phyloP scores from a whole-genome alignment of 2,329 filamentous ascomycete species.

The Calcarisporium arbuscula region DNA sequence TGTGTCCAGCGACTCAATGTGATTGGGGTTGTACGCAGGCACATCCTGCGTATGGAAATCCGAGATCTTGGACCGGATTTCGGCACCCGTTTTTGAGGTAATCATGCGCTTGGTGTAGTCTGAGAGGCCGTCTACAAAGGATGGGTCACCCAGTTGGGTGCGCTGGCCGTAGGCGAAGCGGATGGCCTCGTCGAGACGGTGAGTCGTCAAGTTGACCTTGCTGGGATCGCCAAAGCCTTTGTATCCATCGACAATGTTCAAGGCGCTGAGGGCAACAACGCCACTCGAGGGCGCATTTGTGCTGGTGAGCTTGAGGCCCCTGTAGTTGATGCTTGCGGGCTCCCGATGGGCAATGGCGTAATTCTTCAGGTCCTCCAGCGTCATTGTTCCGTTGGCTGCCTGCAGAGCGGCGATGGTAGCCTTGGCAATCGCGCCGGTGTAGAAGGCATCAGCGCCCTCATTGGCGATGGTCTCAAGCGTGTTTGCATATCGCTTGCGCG shows the following conservation, averaged over 20 bases:
- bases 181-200: constrained; percentile 77
- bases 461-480: constrained; percentile 65
- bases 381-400: constrained; percentile 68
- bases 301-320: constrained; percentile 62
- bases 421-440: constrained; percentile 61
- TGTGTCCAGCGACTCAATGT: constrained; percentile 47
- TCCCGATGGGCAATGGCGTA: constrained; percentile 63
- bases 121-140: constrained; percentile 56
- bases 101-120: constrained; percentile 59
- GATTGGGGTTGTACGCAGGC: constrained; percentile 37
- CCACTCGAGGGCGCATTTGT: constrained; percentile 69
- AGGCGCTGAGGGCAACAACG: constrained; percentile 60
- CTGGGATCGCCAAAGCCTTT: constrained; percentile 51
- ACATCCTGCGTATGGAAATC: constrained; percentile 31
- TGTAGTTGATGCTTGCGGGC: constrained; percentile 55
- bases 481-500: constrained; percentile 65
- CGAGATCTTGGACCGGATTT: constrained; percentile 40
- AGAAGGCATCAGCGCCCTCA: constrained; percentile 62
- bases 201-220: constrained; percentile 57
- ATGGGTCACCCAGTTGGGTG: constrained; percentile 68
- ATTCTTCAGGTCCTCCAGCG: constrained; percentile 61
- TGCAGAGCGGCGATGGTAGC: constrained; percentile 62
- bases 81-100: constrained; percentile 52
- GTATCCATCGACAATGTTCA: constrained; percentile 73
- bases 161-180: constrained; percentile 75